Conservation (phyloP, 1,139 yeast species). For the Keqinozyma sinolaborantium region DNA sequence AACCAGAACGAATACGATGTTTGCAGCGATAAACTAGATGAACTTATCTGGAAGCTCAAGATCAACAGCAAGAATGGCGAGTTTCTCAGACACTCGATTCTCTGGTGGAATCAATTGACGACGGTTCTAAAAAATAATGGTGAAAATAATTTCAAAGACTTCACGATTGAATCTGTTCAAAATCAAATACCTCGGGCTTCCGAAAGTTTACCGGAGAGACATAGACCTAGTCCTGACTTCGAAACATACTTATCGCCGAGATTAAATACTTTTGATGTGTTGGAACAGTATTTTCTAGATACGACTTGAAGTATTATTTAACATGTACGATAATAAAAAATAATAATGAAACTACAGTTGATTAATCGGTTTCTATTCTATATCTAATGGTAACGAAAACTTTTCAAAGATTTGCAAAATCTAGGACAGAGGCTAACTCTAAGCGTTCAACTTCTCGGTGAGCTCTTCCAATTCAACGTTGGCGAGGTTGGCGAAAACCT, state of each 20-base stretch:
- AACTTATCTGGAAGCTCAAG: constrained; percentile 12
- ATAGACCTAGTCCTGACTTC: not conserved
- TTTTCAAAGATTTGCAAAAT: too few relatives aligned
- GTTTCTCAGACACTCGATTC: constrained; percentile 10
- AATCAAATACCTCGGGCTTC: not conserved
- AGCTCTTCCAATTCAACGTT: constrained; percentile 47
- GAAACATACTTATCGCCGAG: not conserved
- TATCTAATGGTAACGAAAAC: not conserved
- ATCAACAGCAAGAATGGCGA: constrained; percentile 13
- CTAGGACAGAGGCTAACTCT: too few relatives aligned
- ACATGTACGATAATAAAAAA: too few relatives aligned
- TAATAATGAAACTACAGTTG: too few relatives aligned
- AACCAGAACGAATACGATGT: constrained; percentile 6
- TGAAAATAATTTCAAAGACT: not conserved
- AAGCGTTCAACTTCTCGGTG: constrained; percentile 24
- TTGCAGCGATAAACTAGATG: constrained; percentile 10
- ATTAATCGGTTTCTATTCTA: too few relatives aligned
- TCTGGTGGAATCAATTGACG: constrained; percentile 10
- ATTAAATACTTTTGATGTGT: not conserved
- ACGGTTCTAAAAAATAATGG: not conserved
- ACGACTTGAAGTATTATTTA: too few relatives aligned
- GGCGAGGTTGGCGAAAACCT: constrained; percentile 55
- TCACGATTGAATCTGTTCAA: not conserved
- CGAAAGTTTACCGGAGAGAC: not conserved
- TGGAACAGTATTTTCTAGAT: not conserved